Base-by-base conservation (phyloP, 768 basidiomycete species). In the Mrakia frigida region DNA sequence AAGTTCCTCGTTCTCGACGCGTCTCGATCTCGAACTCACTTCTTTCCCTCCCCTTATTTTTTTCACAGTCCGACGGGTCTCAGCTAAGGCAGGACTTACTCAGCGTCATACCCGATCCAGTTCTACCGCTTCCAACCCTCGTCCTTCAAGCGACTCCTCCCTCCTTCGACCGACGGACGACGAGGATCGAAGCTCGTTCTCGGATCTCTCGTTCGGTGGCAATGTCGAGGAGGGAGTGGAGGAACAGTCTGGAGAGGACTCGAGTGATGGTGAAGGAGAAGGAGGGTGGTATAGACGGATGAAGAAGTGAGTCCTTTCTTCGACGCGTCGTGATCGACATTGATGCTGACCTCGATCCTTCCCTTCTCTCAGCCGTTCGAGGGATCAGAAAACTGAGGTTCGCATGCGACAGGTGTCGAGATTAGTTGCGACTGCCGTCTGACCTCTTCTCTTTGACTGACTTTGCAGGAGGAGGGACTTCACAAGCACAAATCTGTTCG, bases 401-500 rank as follows among this genome's bases (percentile, higher is more conserved):
- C 14, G 46, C 16, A 61, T 31, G 50, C 50, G 6, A 7, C 33
- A 14, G 23, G 11, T 41, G 39, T 50, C 46, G 46, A n/a, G 2
- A 50, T 41, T 11, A 41, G 46, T 6, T 50, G n/a, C n/a, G n/a
- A n/a, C 46, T 50, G n/a, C n/a, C 46, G 2, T 50, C 46, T 50
- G 46, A 50, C 46, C 6, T 43, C 5, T 43, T 1, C 1, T 11
- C 10, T 50, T 50, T 6, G 46, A 50, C 21, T 14, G 46, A 46
- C 16, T 14, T 46, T 14, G 2, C 46, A 50, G 46, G 72, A 77
- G 39, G 76, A 77, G 39, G 76, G 76, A 21, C 46, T 68, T 11
- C 41, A 53, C 39, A 41, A 50, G 25, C 59, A 67, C 43, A 77
- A 77, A 68, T 11, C 50, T 16, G 67, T 70, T n/a, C 60, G 76